Conservation (phyloP, 2,329 filamentous ascomycete species). For the Phialophora expanda region DNA sequence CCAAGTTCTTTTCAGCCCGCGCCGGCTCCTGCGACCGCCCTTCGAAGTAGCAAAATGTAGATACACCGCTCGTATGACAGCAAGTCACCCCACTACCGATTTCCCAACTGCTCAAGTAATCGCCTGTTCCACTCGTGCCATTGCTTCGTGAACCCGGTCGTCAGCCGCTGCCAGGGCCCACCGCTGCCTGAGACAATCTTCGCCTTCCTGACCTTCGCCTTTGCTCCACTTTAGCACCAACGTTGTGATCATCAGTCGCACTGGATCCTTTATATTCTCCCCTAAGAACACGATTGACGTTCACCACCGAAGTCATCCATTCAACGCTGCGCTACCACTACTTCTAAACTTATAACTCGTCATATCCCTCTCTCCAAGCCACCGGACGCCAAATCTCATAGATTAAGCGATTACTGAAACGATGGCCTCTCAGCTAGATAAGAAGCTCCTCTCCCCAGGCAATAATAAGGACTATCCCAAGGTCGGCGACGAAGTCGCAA, state of each 20-base stretch:
- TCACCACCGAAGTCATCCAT: background rate
- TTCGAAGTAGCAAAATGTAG: background rate
- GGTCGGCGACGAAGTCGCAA: conserved; percentile 74
- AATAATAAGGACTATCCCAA: conserved; percentile 64
- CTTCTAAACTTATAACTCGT: background rate
- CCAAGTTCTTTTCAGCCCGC: background rate
- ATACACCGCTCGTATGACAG: conserved; percentile 2
- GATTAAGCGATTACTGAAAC: conserved; percentile 16
- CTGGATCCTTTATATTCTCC: background rate
- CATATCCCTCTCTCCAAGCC: background rate
- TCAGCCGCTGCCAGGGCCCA: conserved; percentile 12
- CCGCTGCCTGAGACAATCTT: background rate
- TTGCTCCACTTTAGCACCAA: conserved; percentile 4
- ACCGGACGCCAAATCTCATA: background rate
- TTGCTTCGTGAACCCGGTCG: background rate
- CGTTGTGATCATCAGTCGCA: background rate
- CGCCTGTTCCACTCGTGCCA: background rate
- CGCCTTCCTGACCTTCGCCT: background rate
- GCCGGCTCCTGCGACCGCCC: background rate
- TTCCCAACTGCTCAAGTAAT: background rate
- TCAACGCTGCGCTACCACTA: background rate
- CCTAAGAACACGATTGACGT: background rate
- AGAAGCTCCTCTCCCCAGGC: conserved; percentile 67
- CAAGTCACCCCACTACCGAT: background rate
- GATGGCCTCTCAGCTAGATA: conserved; percentile 57